These are phyloP conservation scores for Polysphondylium violaceum DNA, from an alignment of 78 protist genomes.

Conservation along the genomic window DNA sequence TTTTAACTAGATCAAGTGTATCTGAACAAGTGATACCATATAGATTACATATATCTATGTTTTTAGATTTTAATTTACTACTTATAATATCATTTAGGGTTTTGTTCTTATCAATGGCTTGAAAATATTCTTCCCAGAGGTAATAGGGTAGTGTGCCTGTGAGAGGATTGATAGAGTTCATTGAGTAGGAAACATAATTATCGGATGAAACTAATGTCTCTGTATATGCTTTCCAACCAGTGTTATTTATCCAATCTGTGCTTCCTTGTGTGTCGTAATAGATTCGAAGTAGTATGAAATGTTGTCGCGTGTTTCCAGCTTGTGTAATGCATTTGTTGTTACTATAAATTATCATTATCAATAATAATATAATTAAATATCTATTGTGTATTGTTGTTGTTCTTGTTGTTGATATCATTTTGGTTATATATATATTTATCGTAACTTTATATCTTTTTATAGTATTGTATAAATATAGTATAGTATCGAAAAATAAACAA, in stretches of 20 bases:
- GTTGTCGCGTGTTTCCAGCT: slow-evolving; percentile 7
- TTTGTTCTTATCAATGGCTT: neutral
- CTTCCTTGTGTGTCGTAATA: slow-evolving; percentile 11
- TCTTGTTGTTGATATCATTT: neutral
- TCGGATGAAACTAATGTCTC: neutral
- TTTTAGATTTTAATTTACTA: neutral
- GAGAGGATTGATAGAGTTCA: neutral
- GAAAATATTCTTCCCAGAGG: slow-evolving; percentile 3
- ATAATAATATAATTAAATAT: neutral
- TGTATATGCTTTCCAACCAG: slow-evolving; percentile 35
- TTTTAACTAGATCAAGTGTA: no score
- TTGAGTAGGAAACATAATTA: neutral
- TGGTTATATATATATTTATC: neutral
- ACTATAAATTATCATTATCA: neutral
- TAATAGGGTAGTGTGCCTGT: neutral
- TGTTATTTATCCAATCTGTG: neutral
- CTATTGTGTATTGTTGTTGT: neutral
- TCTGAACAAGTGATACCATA: slow-evolving; percentile 22
- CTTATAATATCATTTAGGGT: neutral
- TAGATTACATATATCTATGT: neutral
- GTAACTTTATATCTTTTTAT: neutral
- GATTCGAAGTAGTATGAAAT: slow-evolving; percentile 10
- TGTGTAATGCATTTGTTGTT: slow-evolving; percentile 14
- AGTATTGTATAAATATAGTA: no score
- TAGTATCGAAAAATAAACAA: no score